Conservation (phyloP, 345 rosid genomes). For the Murraya paniculata region DNA sequence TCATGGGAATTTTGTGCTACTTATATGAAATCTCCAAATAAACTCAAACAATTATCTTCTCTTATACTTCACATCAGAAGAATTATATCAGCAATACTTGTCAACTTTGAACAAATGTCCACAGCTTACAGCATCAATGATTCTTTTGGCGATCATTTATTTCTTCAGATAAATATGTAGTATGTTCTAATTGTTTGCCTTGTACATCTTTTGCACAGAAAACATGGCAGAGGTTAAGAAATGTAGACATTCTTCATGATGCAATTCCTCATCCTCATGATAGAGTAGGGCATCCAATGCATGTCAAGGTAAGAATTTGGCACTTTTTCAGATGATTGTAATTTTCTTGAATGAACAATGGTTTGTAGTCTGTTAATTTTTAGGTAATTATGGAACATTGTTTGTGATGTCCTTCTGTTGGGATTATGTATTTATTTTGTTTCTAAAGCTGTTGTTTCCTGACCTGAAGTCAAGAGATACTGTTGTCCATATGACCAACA, state of each 20-base stretch:
- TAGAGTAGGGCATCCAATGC: constrained; percentile 78
- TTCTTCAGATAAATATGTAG: not conserved
- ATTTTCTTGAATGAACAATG: constrained; percentile 1
- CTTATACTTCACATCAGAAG: not conserved
- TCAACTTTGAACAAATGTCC: not conserved
- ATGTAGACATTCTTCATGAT: constrained; percentile 55
- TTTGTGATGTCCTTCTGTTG: not conserved
- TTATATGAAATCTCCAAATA: not conserved
- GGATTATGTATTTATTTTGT: not conserved
- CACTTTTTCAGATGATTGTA: not conserved
- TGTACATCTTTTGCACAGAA: constrained; percentile 40
- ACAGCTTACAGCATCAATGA: not conserved
- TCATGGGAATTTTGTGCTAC: not conserved
- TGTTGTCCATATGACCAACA: not conserved
- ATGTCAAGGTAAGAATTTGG: constrained; percentile 51
- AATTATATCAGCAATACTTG: not conserved
- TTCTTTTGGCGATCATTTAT: not conserved
- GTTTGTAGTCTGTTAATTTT: not conserved
- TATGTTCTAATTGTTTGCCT: not conserved
- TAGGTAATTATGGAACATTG: not conserved
- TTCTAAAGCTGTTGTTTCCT: not conserved
- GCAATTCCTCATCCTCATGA: constrained; percentile 76
- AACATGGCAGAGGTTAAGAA: constrained; percentile 80
- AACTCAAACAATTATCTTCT: not conserved
- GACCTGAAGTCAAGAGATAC: not conserved